A percentile compares a stretch with the other conserved stretches of the same genome.
These are phyloP conservation scores for Fusarium poae DNA, from an alignment of 2,329 filamentous ascomycete genomes.

Conservation along the genomic window DNA sequence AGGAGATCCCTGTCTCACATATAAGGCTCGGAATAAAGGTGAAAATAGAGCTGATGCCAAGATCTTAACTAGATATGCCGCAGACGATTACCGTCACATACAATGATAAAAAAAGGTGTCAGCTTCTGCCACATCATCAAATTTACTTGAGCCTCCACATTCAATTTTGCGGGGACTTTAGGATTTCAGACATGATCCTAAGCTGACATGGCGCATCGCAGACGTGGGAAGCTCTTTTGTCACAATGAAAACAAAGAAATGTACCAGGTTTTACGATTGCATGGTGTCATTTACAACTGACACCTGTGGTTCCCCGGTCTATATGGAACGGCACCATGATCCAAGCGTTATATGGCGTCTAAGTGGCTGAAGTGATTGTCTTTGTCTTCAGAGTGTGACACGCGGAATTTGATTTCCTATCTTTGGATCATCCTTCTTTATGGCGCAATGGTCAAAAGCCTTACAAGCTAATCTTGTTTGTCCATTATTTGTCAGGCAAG, in stretches of 20 bases:
- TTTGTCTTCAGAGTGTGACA: slow-evolving; percentile 13
- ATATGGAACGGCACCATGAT: not conserved
- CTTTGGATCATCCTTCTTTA: not conserved
- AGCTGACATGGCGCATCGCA: not conserved
- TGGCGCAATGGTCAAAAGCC: not conserved
- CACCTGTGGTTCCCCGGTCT: not conserved
- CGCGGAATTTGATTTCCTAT: slow-evolving; percentile 1
- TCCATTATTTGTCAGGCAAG: not conserved
- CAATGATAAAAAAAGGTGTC: not conserved
- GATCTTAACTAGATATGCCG: not conserved
- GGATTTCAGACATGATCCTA: not conserved
- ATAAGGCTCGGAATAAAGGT: slow-evolving; percentile 20
- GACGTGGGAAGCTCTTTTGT: not conserved
- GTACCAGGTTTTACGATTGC: too few relatives aligned
- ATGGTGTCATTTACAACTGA: not conserved
- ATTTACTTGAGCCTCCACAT: slow-evolving; percentile 4
- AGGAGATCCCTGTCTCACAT: slow-evolving; percentile 3
- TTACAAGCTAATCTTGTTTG: not conserved
- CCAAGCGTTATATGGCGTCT: slow-evolving; percentile 3
- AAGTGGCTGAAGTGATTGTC: slow-evolving; percentile 2
- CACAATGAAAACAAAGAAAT: not conserved
- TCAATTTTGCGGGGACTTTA: not conserved
- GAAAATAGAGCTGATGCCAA: slow-evolving; percentile 15
- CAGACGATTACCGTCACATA: slow-evolving; percentile 2
- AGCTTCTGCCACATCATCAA: not conserved